Evolutionary conservation across 177 flowering plant species (phyloP), one percentile per base, ranked within the genome.

Genomic region (Vitis hybrid): DNA sequence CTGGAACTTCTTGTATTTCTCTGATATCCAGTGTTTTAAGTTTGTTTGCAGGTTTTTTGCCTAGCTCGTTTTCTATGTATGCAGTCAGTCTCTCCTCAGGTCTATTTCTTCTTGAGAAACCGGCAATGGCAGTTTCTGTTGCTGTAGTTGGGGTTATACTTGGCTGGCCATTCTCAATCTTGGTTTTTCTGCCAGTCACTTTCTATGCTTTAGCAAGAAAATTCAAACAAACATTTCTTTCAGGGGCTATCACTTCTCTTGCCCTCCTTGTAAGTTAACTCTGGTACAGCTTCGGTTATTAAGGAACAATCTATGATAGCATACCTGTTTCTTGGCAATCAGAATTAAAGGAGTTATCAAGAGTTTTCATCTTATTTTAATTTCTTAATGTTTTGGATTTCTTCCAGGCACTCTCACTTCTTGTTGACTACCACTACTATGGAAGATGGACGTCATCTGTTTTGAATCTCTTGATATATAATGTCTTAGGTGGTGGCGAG

Each of bases 31-130:
- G 1, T 35, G 15, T 61, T 14, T 60, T 67, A 58, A 56, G 8
- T 58, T 65, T 67, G 15, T 57, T 68, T 59, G 65, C 89, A 95
- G 99, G 99, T 88, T 87, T 95, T 70, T 74, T 95, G 81, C 99
- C 99, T 50, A 95, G 99, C 81, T 91, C 99, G 40, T 95, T 95
- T 81, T 90, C 98, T 51, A 95, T 95, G 99, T 95, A 95, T 86
- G 89, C 97, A 18, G 84, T 95, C 68, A 81, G 90, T 73, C 93
- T 95, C 35, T 87, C 98, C 8, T 90, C 96, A 9, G 99, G 93
- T 52, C 76, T 95, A 40, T 87, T 83, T 79, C 96, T 95, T 61
- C 83, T 93, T 62, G 91, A 81, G 61, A 93, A 85, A 78, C 89
- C 78, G 70, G 93, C 90, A 6, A 57, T 79, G 82, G 93, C 99